Percentiles rank a stretch among this genome's conserved stretches.
Conservation (phyloP, 169 alveolate species). For the Plasmodium inui region DNA sequence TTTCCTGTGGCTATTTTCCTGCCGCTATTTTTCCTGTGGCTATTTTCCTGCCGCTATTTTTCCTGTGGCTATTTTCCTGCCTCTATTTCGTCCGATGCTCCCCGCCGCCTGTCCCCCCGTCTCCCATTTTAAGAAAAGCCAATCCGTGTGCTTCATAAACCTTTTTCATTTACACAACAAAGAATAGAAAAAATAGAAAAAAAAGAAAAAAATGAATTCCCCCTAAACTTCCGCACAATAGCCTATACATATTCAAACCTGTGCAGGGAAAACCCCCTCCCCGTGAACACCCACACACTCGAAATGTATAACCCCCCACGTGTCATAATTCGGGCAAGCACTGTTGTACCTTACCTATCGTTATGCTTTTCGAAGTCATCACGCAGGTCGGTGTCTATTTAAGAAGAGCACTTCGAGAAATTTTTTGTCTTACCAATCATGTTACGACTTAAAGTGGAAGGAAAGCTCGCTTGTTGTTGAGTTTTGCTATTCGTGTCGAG, state of each 20-base stretch:
- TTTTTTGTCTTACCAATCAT: not conserved
- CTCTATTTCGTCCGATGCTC: not conserved
- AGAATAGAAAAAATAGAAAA: not conserved
- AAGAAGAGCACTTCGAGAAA: not conserved
- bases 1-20: no score
- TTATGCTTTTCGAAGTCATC: not conserved
- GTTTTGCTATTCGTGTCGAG: not conserved
- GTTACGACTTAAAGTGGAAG: constrained; percentile 2
- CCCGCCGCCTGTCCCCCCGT: not conserved
- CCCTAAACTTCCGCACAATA: not conserved
- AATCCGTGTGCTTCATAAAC: not conserved
- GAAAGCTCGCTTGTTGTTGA: not conserved
- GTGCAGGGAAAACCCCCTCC: not conserved
- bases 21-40: not conserved
- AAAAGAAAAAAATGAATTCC: not conserved
- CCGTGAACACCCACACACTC: not conserved
- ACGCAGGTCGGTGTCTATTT: not conserved
- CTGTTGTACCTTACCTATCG: not conserved
- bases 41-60: not conserved
- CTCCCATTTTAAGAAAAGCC: constrained; percentile 3
- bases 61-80: not conserved
- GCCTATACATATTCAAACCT: not conserved
- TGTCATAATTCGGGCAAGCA: not conserved
- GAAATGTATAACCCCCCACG: not conserved
- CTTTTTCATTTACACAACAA: not conserved